These are phyloP conservation scores for Stereum hirsutum DNA, from an alignment of 1,284 basidiomycete genomes.

Conservation along the genomic window DNA sequence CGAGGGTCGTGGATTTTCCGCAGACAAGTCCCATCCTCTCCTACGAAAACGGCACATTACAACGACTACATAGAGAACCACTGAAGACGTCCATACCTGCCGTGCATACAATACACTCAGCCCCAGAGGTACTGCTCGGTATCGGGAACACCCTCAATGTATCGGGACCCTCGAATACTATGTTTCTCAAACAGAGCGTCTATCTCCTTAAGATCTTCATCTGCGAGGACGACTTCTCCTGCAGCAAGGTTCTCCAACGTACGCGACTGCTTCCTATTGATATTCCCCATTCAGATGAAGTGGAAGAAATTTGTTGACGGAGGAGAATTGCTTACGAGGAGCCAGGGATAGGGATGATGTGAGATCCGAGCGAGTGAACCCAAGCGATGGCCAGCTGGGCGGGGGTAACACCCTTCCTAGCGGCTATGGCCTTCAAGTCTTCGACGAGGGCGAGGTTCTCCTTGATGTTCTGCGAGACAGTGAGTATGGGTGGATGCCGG, in stretches of 20 bases:
- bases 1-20: no score
- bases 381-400: conserved; percentile 61
- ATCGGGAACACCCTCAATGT: conserved; percentile 6
- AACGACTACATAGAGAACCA: no score
- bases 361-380: conserved; percentile 38
- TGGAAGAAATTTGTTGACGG: no score
- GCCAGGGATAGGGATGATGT: conserved; percentile 47
- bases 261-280: conserved; percentile 22
- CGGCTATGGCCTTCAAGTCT: conserved; percentile 32
- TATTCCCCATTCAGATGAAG: neutral
- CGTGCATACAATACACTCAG: no score
- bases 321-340: conserved; percentile 29
- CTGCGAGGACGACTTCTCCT: conserved; percentile 30
- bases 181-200: conserved; percentile 15
- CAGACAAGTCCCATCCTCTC: no score
- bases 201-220: conserved; percentile 30
- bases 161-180: conserved; percentile 23
- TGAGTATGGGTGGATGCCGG: neutral
- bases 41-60: no score
- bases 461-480: conserved; percentile 29
- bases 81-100: no score
- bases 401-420: conserved; percentile 38
- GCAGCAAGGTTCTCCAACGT: conserved; percentile 37
- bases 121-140: conserved; percentile 1
- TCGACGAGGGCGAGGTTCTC: conserved; percentile 53